Conservation (phyloP, 2,329 filamentous ascomycete genomes). For the Ophiostoma perfectum region DNA sequence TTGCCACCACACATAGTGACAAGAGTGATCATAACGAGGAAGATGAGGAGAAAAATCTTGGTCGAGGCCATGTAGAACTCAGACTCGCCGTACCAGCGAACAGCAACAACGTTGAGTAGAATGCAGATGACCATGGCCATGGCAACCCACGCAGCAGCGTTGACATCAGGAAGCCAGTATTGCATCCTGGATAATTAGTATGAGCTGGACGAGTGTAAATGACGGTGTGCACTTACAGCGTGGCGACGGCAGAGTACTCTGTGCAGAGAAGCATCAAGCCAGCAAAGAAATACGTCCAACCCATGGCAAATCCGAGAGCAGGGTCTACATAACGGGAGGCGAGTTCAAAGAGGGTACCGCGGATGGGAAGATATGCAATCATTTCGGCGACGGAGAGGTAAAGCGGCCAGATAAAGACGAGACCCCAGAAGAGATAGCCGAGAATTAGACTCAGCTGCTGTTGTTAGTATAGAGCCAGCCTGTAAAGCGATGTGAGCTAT, state of each 20-base stretch:
- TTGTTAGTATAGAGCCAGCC: neutral
- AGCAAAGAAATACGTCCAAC: slow-evolving; percentile 40
- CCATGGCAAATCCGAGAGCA: slow-evolving; percentile 54
- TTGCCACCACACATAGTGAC: slow-evolving; percentile 54
- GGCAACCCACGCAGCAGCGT: slow-evolving; percentile 7
- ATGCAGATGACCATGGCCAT: slow-evolving; percentile 14
- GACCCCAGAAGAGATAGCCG: slow-evolving; percentile 54
- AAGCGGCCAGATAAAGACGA: slow-evolving; percentile 53
- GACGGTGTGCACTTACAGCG: neutral
- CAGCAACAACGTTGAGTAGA: slow-evolving; percentile 30
- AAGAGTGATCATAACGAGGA: slow-evolving; percentile 51
- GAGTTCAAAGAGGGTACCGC: slow-evolving; percentile 58
- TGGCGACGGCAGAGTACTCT: slow-evolving; percentile 15
- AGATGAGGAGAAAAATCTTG: slow-evolving; percentile 48
- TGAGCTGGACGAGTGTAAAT: neutral
- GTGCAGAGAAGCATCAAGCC: slow-evolving; percentile 11
- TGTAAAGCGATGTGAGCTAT: neutral
- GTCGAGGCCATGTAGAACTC: slow-evolving; percentile 44
- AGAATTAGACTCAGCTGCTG: slow-evolving; percentile 24
- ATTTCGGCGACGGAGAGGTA: slow-evolving; percentile 64
- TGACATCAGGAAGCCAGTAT: slow-evolving; percentile 14
- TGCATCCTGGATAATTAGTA: slow-evolving; percentile 6
- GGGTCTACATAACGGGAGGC: slow-evolving; percentile 62
- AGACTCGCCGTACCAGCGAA: slow-evolving; percentile 38
- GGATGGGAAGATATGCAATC: slow-evolving; percentile 56